Conservation (phyloP, 1,284 basidiomycete genomes). For the Somion occarium region DNA sequence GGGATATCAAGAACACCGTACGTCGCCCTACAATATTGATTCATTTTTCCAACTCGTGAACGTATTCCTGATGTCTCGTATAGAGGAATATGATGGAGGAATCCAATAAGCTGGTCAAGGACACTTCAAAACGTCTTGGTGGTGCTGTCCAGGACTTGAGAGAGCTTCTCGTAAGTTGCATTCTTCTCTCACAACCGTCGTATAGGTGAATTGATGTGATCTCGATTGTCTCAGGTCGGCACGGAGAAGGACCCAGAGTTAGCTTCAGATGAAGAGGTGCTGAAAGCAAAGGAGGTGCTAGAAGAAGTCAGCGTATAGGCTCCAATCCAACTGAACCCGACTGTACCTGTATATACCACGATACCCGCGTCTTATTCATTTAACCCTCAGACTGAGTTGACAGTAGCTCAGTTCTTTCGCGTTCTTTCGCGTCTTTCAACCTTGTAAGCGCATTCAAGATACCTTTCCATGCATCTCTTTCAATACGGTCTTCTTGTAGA, state of each 20-base stretch:
- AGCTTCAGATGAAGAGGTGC: constrained; percentile 45
- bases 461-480: constrained; percentile 72
- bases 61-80: constrained; percentile 1
- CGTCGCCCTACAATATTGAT: constrained; percentile 26
- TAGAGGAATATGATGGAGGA: constrained; percentile 76
- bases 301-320: constrained; percentile 34
- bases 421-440: constrained; percentile 44
- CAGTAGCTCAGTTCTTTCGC: constrained; percentile 8
- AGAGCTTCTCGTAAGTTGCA: constrained; percentile 61
- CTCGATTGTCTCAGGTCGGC: constrained; percentile 32
- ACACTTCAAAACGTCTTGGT: constrained; percentile 57
- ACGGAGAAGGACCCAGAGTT: constrained; percentile 48
- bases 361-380: neutral
- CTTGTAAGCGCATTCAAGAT: constrained; percentile 61
- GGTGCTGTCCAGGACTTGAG: constrained; percentile 61
- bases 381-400: neutral
- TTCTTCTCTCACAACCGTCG: neutral
- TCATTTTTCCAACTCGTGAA: constrained; percentile 1
- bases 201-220: neutral
- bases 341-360: constrained; percentile 16
- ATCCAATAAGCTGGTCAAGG: constrained; percentile 76
- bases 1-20: constrained; percentile 80
- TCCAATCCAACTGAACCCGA: neutral
- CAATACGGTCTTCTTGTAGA: constrained; percentile 72
- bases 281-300: constrained; percentile 57